A percentile compares a stretch with the other conserved stretches of the same genome.
Evolutionary conservation across 768 basidiomycete species (phyloP).

Genomic region (Mycena vitilis): DNA sequence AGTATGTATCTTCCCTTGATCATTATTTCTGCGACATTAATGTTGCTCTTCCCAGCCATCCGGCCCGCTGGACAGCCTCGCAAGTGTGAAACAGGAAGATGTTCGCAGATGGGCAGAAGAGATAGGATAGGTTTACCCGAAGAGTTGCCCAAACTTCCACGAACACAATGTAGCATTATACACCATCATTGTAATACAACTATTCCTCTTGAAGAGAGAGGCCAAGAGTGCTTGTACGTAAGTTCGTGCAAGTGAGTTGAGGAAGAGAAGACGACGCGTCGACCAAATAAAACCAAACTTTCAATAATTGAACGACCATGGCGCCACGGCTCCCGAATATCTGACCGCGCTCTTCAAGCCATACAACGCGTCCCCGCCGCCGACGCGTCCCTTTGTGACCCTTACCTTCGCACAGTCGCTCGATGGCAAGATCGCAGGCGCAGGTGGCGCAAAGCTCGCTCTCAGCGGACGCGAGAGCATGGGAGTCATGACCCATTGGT

Average conservation of each 20-base stretch:
- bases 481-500: slow-evolving; percentile 97
- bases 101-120: slow-evolving; percentile 45
- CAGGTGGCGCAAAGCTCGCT: slow-evolving; percentile 75
- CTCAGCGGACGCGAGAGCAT: slow-evolving; percentile 90
- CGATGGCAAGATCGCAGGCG: slow-evolving; percentile 89
- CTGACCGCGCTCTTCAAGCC: slow-evolving; percentile 41
- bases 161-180: neutral
- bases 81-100: slow-evolving; percentile 30
- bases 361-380: slow-evolving; percentile 33
- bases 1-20: neutral
- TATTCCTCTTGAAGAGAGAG: too few species aligned
- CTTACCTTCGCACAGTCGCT: slow-evolving; percentile 88
- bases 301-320: neutral
- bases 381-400: slow-evolving; percentile 71
- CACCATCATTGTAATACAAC: neutral
- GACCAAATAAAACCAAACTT: neutral
- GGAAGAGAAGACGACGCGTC: neutral
- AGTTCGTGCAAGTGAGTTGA: too few species aligned
- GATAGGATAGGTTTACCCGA: slow-evolving; percentile 32
- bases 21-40: neutral
- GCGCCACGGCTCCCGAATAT: slow-evolving; percentile 40
- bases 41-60: slow-evolving; percentile 4
- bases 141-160: too few species aligned
- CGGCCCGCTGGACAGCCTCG: neutral
- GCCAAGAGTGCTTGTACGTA: too few species aligned